Percentiles rank a stretch among this genome's conserved stretches.
phyloP scores from a whole-genome alignment of 495 filamentous ascomycete genomes.

The Neurospora tetraspora region DNA sequence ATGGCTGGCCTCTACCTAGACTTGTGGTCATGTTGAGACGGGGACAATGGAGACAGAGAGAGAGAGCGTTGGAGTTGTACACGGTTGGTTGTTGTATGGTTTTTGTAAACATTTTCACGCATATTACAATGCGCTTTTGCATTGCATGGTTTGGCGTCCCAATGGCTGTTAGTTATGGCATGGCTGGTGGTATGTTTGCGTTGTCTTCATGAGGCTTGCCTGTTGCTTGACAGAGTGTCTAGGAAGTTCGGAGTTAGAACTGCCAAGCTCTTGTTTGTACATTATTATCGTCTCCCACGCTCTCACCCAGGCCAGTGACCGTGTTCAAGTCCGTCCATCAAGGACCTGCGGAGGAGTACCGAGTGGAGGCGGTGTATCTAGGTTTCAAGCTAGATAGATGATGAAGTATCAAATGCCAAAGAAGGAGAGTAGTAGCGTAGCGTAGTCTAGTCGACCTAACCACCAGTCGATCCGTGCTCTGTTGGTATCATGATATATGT shows the following conservation, averaged over 20 bases:
- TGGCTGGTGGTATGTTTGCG: background rate
- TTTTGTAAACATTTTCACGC: background rate
- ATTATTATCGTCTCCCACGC: background rate
- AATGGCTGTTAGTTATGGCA: background rate
- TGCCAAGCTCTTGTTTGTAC: background rate
- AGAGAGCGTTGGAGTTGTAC: background rate
- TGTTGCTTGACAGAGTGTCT: background rate
- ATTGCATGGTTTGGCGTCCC: background rate
- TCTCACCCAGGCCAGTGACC: too few relatives aligned
- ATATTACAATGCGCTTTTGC: background rate
- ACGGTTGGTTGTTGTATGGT: background rate
- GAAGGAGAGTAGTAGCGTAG: background rate
- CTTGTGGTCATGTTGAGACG: background rate
- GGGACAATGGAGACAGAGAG: background rate
- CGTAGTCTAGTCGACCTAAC: background rate
- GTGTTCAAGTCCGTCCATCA: background rate
- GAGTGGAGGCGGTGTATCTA: background rate
- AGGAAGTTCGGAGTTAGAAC: background rate
- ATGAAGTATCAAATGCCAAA: background rate
- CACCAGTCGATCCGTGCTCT: background rate
- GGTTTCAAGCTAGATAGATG: background rate
- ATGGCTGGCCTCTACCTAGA: too few relatives aligned
- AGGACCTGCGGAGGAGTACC: background rate
- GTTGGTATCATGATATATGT: background rate
- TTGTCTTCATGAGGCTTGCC: background rate